Conservation (phyloP, 129 eudicot species). For the Solidago caesia region DNA sequence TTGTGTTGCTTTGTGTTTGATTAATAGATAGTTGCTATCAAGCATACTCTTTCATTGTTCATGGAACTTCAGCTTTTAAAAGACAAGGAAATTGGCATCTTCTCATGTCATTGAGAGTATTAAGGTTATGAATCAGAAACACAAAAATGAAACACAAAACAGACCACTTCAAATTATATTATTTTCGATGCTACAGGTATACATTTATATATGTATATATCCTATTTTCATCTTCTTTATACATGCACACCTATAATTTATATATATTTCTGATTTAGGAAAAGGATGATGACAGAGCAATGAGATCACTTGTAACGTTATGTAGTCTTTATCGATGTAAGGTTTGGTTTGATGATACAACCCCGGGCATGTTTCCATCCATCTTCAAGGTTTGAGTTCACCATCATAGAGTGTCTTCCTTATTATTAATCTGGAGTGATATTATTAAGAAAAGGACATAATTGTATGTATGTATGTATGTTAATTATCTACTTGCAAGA, state of each 20-base stretch:
- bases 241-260: no score
- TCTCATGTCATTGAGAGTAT: slow-evolving; percentile 76
- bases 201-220: background rate
- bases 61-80: slow-evolving; percentile 91
- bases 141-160: slow-evolving; percentile 81
- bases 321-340: slow-evolving; percentile 80
- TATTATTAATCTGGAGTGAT: no score
- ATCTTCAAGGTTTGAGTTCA: slow-evolving; percentile 57
- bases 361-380: slow-evolving; percentile 86
- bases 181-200: slow-evolving; percentile 80
- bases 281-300: slow-evolving; percentile 88
- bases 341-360: slow-evolving; percentile 90
- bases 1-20: background rate
- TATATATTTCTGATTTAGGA: slow-evolving; percentile 36
- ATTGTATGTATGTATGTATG: no score
- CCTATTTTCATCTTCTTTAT: background rate
- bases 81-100: slow-evolving; percentile 68
- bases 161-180: slow-evolving; percentile 72
- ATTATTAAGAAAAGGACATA: no score
- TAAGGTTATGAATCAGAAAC: slow-evolving; percentile 88
- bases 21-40: slow-evolving; percentile 59
- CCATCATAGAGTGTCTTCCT: background rate
- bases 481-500: background rate
- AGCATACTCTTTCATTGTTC: slow-evolving; percentile 72
- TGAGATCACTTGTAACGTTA: slow-evolving; percentile 73